Evolutionary conservation across 2,329 filamentous ascomycete species (phyloP), one percentile per base, ranked within the genome.

Genomic region (Trichoderma lentiforme): DNA sequence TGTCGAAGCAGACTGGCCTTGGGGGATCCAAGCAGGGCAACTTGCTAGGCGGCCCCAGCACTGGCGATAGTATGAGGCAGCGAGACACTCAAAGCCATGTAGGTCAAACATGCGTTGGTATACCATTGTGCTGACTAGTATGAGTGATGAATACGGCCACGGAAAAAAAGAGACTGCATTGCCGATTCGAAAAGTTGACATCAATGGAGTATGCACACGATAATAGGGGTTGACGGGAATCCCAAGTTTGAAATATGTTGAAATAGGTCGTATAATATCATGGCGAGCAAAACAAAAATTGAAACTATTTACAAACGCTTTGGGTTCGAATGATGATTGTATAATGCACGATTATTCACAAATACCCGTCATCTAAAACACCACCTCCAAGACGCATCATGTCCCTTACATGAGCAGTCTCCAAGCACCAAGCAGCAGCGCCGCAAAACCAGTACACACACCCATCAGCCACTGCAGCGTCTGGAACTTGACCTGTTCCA

Each of bases 401-500:
- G 15, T 7, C 39, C 7, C 7, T 78, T 76, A 92, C 89, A 91
- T 91, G 77, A 92, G 85, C 80, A 92, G 80, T 76, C 90, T 85
- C 90, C 90, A 92, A 74, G 90, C 89, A 90, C 90, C 90, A 76
- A 92, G 84, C 79, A 92, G 79, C 78, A 92, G 80, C 21, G 90
- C 90, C 2, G 90, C 89, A 71, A 91, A 91, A 79, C 89, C 89
- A 1, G 89, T 91, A 77, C 88, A 89, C 51, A 92, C 93, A 79
- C 92, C 95, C 91, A 98, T 98, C 76, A 99, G 85, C 96, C 96
- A 99, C 86, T 99, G 96, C 81, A 99, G 83, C 43, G 96, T 98
- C 80, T 94, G 94, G 83, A 98, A 98, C 86, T 99, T 99, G 81
- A 99, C 96, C 76, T 94, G 93, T 84, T 99, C 96, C 62, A 99